Evolutionary conservation across 2,329 filamentous ascomycete species (phyloP), one percentile per base, ranked within the genome.

Genomic region (Fusarium subtropicale): DNA sequence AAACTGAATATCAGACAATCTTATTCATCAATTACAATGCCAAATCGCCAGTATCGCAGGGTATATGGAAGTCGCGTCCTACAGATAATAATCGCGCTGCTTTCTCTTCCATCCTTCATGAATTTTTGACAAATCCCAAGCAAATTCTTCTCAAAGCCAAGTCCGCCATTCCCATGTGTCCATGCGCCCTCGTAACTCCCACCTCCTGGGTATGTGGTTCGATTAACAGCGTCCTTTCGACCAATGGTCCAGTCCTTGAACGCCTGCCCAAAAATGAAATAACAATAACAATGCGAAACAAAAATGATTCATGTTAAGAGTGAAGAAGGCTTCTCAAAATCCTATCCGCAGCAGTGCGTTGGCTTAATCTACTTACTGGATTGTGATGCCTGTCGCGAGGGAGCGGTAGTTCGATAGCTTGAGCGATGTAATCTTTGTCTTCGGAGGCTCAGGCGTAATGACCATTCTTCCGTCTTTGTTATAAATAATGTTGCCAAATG

Each of bases 401-500:
- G 86, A 82, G 47, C 82, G 84, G 65, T 89, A 89, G 73, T 88
- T 88, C 33, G 83, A 79, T 30, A 89, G 73, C 73, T 88, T 88
- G 15, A 89, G 79, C 20, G 87, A 88, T 34, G 84, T 80, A 8
- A 88, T 82, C 28, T 84, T 82, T 9, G 82, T 81, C 56, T 83
- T 83, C 12, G 85, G 84, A 46, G 84, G 84, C 61, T 88, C 86
- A 9, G 87, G 86, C 46, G 81, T 84, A 65, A 88, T 85, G 50
- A 87, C 81, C 76, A 88, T 82, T 56, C 85, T 81, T 13, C 87
- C 87, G 56, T 90, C 87, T 73, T 89, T 90, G 74, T 83, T 85
- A 68, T 86, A 84, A 16, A 83, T 81, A 12, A 88, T 82, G 66
- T 87, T 86, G 44, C 88, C 88, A 62, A 92, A 89, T 3, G 84